Percentiles rank a stretch among this genome's conserved stretches.
phyloP scores from a whole-genome alignment of 2,329 filamentous ascomycete species.

The Anthostomella pinea region DNA sequence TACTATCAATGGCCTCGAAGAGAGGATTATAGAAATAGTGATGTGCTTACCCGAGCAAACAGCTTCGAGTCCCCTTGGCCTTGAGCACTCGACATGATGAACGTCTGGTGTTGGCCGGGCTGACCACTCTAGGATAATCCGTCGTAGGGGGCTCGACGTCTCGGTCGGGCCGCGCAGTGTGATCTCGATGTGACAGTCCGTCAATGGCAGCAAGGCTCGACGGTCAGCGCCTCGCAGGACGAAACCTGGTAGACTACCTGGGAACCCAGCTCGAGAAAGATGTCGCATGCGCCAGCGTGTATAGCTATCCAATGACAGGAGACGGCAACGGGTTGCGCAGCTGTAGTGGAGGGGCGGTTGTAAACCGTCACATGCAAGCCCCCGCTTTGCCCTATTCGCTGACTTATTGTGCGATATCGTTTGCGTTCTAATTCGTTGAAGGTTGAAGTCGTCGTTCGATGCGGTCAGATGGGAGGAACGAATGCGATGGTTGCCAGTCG shows the following conservation, averaged over 20 bases:
- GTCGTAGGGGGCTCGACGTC: conserved; percentile 18
- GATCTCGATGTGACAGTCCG: conserved; percentile 8
- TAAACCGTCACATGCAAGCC: conserved; percentile 24
- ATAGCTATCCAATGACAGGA: conserved; percentile 26
- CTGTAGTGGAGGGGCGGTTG: conserved; percentile 21
- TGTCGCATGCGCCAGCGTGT: conserved; percentile 16
- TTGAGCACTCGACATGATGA: conserved; percentile 53
- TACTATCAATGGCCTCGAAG: background rate
- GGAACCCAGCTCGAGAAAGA: conserved; percentile 3
- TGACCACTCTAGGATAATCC: conserved; percentile 17
- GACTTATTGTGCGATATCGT: conserved; percentile 6
- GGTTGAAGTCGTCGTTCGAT: conserved; percentile 3
- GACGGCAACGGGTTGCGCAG: conserved; percentile 18
- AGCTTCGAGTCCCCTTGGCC: conserved; percentile 96
- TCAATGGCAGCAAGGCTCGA: conserved; percentile 12
- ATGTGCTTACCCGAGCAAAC: conserved; percentile 81
- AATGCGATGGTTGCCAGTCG: too few relatives aligned
- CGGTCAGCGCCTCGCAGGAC: too few relatives aligned
- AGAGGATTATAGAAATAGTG: conserved; percentile 12
- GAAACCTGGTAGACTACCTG: conserved; percentile 1
- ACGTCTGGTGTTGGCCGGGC: conserved; percentile 17
- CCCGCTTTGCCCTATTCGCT: conserved; percentile 16
- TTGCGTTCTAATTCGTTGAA: conserved; percentile 4
- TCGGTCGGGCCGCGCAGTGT: conserved; percentile 13
- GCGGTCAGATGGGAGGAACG: conserved; percentile 3